Base-by-base conservation (phyloP, 2,329 filamentous ascomycete genomes). In the Talaromyces sp. region DNA sequence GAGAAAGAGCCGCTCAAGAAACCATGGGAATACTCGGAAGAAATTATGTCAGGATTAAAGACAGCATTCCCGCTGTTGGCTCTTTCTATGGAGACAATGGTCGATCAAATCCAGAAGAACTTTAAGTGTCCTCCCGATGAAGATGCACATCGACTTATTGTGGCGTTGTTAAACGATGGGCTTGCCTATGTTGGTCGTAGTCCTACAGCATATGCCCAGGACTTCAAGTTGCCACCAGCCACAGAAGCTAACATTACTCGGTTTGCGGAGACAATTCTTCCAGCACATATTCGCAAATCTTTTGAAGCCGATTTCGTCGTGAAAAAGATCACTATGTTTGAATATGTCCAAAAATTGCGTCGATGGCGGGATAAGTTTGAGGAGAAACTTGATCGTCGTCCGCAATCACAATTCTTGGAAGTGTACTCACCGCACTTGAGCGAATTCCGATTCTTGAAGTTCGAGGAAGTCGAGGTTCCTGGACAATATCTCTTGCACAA, bases 51-150 rank as follows among this genome's bases (percentile, higher is more conserved):
- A 35, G 90, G 92, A 31, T 86, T 99, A 58, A 98, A 99, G 81
- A 98, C 95, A 7, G 93, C 93, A 0, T 99, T 98, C 81, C 95
- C 95, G 26, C 83, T 99, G 19, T 84, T 99, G 67, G 95, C 96
- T 10, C 80, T 98, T 50, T 97, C 93, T 0, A 98, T 99, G 95
- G 95, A 99, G 78, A 96, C 93, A 0, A 99, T 98, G 92, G 93
- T 98, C 31, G 95, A 99, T 72, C 93, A 98, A 76, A 96, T 99
- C 62, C 90, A 95, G 75, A 98, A 98, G 81, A 89, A 98, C 77
- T 99, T 99, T 84, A 99, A 99, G 78, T 98, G 95, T 69, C 93
- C 93, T 14, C 93, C 93, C 0, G 95, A 99, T 69, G 95, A 99
- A 74, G 95, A 99, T 78, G 96, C 95, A 2, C 98, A 98, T 75